Percentiles rank a stretch among this genome's conserved stretches.
phyloP scores from a whole-genome alignment of 2,329 filamentous ascomycete species.

The Cyphellophora attinorum region DNA sequence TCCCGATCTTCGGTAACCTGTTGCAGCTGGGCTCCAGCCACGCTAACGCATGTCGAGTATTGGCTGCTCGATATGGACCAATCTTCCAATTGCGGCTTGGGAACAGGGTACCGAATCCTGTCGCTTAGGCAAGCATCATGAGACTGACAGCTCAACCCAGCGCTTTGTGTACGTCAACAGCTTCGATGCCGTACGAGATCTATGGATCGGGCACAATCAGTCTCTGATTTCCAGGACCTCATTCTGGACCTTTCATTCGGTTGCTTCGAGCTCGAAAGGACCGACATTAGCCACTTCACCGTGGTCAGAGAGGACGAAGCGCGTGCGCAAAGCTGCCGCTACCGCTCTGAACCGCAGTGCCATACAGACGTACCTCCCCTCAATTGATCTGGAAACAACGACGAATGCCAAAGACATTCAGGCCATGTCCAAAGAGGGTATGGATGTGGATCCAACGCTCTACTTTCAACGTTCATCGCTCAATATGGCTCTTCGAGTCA shows the following conservation, averaged over 20 bases:
- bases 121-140: too few species aligned
- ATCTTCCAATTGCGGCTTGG: slow-evolving; percentile 61
- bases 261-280: slow-evolving; percentile 64
- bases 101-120: slow-evolving; percentile 57
- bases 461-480: slow-evolving; percentile 68
- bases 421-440: slow-evolving; percentile 51
- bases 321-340: slow-evolving; percentile 64
- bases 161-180: too few species aligned
- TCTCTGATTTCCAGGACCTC: slow-evolving; percentile 66
- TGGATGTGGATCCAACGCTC: slow-evolving; percentile 59
- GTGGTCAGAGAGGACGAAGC: slow-evolving; percentile 71
- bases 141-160: too few species aligned
- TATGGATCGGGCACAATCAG: slow-evolving; percentile 71
- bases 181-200: slow-evolving; percentile 58
- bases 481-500: slow-evolving; percentile 66
- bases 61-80: slow-evolving; percentile 51
- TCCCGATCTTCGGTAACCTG: slow-evolving; percentile 54
- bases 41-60: slow-evolving; percentile 42
- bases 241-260: slow-evolving; percentile 70
- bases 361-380: slow-evolving; percentile 68
- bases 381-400: slow-evolving; percentile 66
- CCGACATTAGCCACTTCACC: slow-evolving; percentile 76
- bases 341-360: slow-evolving; percentile 68
- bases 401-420: slow-evolving; percentile 65
- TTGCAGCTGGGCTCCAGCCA: slow-evolving; percentile 49